phyloP scores from a whole-genome alignment of 1,284 basidiomycete genomes.

The Golubevia sp. region DNA sequence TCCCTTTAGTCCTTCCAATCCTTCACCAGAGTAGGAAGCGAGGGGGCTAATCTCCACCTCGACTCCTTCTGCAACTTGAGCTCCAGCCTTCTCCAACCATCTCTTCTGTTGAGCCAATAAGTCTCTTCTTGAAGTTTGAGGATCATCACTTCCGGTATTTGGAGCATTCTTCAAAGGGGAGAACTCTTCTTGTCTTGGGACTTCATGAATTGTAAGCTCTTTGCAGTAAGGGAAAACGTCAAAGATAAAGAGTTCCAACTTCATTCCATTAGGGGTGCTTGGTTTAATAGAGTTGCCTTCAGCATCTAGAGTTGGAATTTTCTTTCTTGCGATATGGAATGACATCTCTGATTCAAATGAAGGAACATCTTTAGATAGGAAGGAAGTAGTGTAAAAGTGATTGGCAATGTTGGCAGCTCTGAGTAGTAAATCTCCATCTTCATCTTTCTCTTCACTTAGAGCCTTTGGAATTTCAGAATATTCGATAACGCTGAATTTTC shows the following conservation, averaged over 20 bases:
- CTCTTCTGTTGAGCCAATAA: slow-evolving; percentile 85
- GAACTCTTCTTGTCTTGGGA: slow-evolving; percentile 86
- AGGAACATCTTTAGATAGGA: slow-evolving; percentile 77
- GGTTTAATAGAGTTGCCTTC: slow-evolving; percentile 76
- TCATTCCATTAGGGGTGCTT: slow-evolving; percentile 93
- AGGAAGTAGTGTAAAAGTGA: slow-evolving; percentile 93
- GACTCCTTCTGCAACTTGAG: slow-evolving; percentile 70
- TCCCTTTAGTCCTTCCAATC: slow-evolving; percentile 78
- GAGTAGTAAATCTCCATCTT: slow-evolving; percentile 79
- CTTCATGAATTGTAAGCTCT: slow-evolving; percentile 84
- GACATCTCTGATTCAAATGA: slow-evolving; percentile 84
- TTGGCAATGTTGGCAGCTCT: slow-evolving; percentile 97
- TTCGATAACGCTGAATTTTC: slow-evolving; percentile 89
- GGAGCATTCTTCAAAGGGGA: slow-evolving; percentile 97
- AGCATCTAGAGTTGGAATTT: slow-evolving; percentile 84
- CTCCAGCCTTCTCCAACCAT: slow-evolving; percentile 82
- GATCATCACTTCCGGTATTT: slow-evolving; percentile 89
- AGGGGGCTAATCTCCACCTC: slow-evolving; percentile 90
- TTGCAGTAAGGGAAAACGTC: slow-evolving; percentile 95
- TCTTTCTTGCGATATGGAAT: slow-evolving; percentile 97
- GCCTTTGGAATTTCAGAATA: slow-evolving; percentile 93
- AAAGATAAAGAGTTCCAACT: slow-evolving; percentile 97
- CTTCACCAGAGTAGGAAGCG: slow-evolving; percentile 89
- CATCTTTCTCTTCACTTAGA: slow-evolving; percentile 78
- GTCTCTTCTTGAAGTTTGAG: slow-evolving; percentile 85